phyloP scores from a whole-genome alignment of 2,329 filamentous ascomycete genomes.

The Byssoonygena ceratinophila region DNA sequence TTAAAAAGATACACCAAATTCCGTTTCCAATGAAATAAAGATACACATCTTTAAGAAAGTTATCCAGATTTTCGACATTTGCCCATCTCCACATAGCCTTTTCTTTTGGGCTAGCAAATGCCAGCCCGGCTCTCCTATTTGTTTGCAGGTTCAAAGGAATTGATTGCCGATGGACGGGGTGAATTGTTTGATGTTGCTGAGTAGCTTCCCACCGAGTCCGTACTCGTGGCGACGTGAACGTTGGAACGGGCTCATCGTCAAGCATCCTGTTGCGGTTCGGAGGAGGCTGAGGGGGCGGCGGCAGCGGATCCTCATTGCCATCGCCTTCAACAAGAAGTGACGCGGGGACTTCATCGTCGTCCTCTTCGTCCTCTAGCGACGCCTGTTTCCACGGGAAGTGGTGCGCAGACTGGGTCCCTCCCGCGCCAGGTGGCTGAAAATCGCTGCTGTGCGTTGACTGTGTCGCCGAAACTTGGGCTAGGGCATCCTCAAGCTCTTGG shows the following conservation, averaged over 20 bases:
- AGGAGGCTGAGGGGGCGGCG: slow-evolving; percentile 32
- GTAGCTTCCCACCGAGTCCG: slow-evolving; percentile 43
- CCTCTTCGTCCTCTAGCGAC: slow-evolving; percentile 21
- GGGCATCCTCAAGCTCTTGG: slow-evolving; percentile 47
- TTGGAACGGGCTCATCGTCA: slow-evolving; percentile 18
- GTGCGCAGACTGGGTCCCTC: neutral
- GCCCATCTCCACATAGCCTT: slow-evolving; percentile 88
- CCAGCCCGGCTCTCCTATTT: slow-evolving; percentile 22
- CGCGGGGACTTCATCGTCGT: slow-evolving; percentile 45
- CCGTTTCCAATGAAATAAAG: slow-evolving; percentile 75
- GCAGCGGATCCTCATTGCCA: slow-evolving; percentile 30
- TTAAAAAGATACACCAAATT: slow-evolving; percentile 71
- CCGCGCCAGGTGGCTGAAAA: neutral
- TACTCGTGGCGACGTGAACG: slow-evolving; percentile 30
- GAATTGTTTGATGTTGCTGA: slow-evolving; percentile 34
- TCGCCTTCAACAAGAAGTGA: slow-evolving; percentile 51
- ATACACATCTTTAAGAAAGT: slow-evolving; percentile 77
- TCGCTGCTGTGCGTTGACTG: slow-evolving; percentile 36
- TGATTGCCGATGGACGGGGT: slow-evolving; percentile 15
- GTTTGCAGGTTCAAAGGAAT: slow-evolving; percentile 3
- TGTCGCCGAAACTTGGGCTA: slow-evolving; percentile 43
- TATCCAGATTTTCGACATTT: slow-evolving; percentile 80
- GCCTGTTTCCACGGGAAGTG: slow-evolving; percentile 24
- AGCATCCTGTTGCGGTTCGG: slow-evolving; percentile 16
- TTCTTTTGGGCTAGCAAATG: slow-evolving; percentile 52